Base-by-base conservation (phyloP, 805 yeast species). In the Zygoascus bituminiphila region DNA sequence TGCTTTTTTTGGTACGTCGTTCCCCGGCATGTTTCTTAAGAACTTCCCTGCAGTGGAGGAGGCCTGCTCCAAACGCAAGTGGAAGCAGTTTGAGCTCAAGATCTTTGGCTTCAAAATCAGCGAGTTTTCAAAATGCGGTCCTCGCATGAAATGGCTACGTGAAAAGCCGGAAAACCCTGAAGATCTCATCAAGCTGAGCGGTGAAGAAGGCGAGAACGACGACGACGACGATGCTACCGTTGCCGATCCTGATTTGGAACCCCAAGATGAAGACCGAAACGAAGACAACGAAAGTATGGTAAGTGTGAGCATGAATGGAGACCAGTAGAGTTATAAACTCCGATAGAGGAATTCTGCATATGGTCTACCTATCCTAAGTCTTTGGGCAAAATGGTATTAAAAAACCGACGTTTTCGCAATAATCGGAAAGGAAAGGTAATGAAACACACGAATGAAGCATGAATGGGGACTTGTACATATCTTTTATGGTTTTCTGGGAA, bases 111-210 rank as follows among this genome's bases (percentile, higher is more conserved):
- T 93, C 71, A 78, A 77, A 56, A 73, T 93, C 24, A 78, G 84
- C 58, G 91, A 86, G 62, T 61, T 69, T 47, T 82, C 95, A 41
- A 69, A 75, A 25, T 75, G 84, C 43, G 98, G 98, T 0, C 89
- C 94, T n/a, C 76, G 98, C 57, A 93, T 93, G 98, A 77, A 76
- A 59, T 93, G 98, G 98, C 73, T 91, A 53, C 78, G 98, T 57
- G 81, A 79, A 63, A 72, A 76, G 54, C 98, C 98, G 2, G 68
- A 69, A 40, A 74, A 79, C 2, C 73, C 69, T 15, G 68, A 69
- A 40, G 74, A 79, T 2, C 73, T 68, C 17, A 78, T 71, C 39
- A 89, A 84, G 58, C 65, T 76, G 56, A 73, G 69, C 45, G 94
- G 86, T 59, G 57, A 51, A 23, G 62, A 51, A 2, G 44, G 25